Base-by-base conservation (phyloP, 257 asterid genomes). In the Rubia yunnanensis region DNA sequence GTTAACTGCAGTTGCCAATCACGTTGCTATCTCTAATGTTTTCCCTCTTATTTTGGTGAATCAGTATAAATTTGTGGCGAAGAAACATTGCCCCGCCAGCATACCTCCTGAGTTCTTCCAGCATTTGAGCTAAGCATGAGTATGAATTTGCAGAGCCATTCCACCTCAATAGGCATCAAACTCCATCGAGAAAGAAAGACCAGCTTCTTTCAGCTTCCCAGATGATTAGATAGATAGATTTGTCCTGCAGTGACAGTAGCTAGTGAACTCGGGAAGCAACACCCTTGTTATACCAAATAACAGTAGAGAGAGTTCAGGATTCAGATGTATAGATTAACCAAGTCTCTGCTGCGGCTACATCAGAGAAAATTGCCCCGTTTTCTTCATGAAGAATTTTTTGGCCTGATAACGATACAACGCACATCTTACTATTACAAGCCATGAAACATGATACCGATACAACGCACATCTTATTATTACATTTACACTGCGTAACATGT, bases 1-100 rank as follows among this genome's bases (percentile, higher is more conserved):
- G 52, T 17, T 44, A 44, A 8, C n/a, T n/a, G 17, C 13, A 44
- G 52, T 44, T 44, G 52, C 52, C 7, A 17, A 15, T 44, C 20
- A 6, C 17, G 8, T 0, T 36, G 44, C 6, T 36, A 36, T 15
- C 20, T 44, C 52, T 44, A 44, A 44, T 44, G 52, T 10, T 30
- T 30, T 57, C 0, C 1, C 20, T 57, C 30, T 27, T 28, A 7
- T 30, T 10, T 61, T 61, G 67, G 2, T 75, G 70, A 20, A 72
- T 41, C 97, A 94, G 99, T 90, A 94, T 74, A 94, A 94, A 78
- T 94, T 94, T 72, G 99, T 81, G 9, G 99, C 99, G n/a, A 94
- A 90, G 95, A 94, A 94, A 80, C 74, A 77, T 72, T 88, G 94
- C 72, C 99, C 97, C 69, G 77, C 88, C 34, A 69, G 88, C 6